Conservation (phyloP, 2,329 filamentous ascomycete species). For the Thielaviopsis populi region DNA sequence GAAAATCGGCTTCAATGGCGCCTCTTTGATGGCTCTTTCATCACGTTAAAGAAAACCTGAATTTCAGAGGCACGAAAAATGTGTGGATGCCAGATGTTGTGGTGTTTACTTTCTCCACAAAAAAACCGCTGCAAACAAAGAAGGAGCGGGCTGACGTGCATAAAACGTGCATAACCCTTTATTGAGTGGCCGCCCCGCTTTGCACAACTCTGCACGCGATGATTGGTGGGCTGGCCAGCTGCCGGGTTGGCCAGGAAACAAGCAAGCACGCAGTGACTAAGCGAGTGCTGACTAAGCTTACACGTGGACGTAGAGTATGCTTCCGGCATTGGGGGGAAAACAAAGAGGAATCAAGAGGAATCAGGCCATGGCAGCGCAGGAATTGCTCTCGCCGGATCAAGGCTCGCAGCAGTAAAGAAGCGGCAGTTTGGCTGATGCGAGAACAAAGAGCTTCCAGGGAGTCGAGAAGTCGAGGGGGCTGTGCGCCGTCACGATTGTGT, state of each 20-base stretch:
- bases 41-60: not conserved
- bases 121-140: conserved; percentile 1
- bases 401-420: not conserved
- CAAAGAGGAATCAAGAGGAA: too few relatives aligned
- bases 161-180: not conserved
- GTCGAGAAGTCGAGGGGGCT: too few relatives aligned
- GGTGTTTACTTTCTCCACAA: conserved; percentile 7
- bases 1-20: not conserved
- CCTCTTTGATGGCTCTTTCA: not conserved
- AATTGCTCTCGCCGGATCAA: not conserved
- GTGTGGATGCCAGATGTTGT: not conserved
- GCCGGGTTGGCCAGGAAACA: conserved; percentile 3
- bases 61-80: not conserved
- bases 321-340: too few relatives aligned
- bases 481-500: not conserved
- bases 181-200: not conserved
- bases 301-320: too few relatives aligned
- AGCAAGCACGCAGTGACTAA: not conserved
- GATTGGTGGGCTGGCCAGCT: not conserved
- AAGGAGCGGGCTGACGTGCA: not conserved
- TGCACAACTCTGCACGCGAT: conserved; percentile 2
- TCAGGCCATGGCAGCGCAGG: not conserved
- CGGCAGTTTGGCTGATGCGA: not conserved
- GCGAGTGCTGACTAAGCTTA: not conserved
- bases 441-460: not conserved